Base-by-base conservation (phyloP, 163 green algal genomes). In the Trebouxia gelatinosa region DNA sequence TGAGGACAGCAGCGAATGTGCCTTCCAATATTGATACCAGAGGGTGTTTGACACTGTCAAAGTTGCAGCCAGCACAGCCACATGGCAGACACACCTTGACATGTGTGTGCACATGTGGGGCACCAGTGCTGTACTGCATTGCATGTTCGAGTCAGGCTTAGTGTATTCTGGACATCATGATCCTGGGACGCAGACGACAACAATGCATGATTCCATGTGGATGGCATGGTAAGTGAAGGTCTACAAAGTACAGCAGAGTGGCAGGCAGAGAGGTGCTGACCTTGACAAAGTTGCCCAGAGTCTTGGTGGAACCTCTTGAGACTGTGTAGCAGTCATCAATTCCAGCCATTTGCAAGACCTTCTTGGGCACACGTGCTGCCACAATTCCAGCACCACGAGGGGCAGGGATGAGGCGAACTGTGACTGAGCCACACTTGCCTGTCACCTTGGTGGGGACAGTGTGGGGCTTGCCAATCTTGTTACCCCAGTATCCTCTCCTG, bases 291-390 rank as follows among this genome's bases (percentile, higher is more conserved):
- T 99, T 99, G 80, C 96, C 96, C 67, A 99, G 91, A 29, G 96
- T 99, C 84, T 97, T 97, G 80, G 93, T 97, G 79, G 88, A 95
- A 65, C 96, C 96, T 77, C 89, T 86, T n/a, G 96, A 98, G 62
- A 79, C 92, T 64, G 96, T 99, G 93, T 98, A 99, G 87, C 94
- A 97, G 88, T 99, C 96, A 78, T 98, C 95, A 84, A 99, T 98
- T 57, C 96, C 96, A 5, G 96, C 96, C 91, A 99, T 98, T 89
- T 98, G 91, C 85, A 99, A 88, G 79, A 99, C 95, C 92, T 99
- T 99, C 94, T 99, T 99, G 85, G 96, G 93, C 65, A 93, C 94
- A 77, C 90, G 92, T 6, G 96, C 95, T 16, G 96, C 96, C 48
- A 99, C 96, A 80, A 99, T 97, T 77, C 96, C 96, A 62, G 96